Conservation (phyloP, 1,284 basidiomycete genomes). For the Moesziomyces sp. region DNA sequence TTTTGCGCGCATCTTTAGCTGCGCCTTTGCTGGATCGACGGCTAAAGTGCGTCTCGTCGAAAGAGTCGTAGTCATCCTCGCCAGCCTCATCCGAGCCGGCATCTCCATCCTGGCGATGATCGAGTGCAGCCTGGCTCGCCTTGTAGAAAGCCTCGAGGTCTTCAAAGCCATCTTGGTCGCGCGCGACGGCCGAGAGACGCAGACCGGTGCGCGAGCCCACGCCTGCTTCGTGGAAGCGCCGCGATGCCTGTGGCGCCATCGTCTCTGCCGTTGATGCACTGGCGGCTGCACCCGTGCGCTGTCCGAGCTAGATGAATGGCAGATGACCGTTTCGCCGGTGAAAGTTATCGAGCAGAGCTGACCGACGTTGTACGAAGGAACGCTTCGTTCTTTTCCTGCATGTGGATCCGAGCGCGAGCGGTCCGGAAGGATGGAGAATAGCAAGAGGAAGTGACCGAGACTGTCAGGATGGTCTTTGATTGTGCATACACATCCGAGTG, state of each 20-base stretch:
- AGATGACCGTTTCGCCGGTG: no score
- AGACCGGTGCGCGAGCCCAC: slow-evolving; percentile 65
- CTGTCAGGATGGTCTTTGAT: neutral
- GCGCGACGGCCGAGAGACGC: slow-evolving; percentile 44
- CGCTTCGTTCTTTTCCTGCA: no score
- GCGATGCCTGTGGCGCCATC: slow-evolving; percentile 41
- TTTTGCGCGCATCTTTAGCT: slow-evolving; percentile 4
- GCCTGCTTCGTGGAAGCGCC: slow-evolving; percentile 62
- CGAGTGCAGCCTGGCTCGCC: slow-evolving; percentile 63
- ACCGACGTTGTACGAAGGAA: no score
- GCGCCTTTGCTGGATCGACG: slow-evolving; percentile 8
- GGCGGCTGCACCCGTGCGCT: neutral
- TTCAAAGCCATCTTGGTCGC: slow-evolving; percentile 76
- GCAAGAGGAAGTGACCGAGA: neutral
- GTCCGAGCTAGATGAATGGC: neutral
- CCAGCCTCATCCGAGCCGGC: slow-evolving; percentile 73
- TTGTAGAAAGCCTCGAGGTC: slow-evolving; percentile 63
- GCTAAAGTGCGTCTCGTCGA: slow-evolving; percentile 36
- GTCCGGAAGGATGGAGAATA: slow-evolving; percentile 5
- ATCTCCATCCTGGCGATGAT: slow-evolving; percentile 65
- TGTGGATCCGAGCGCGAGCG: no score
- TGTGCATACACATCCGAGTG: slow-evolving; percentile 5
- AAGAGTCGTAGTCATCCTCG: slow-evolving; percentile 68
- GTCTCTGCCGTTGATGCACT: neutral
- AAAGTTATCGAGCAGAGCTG: no score